phyloP scores from a whole-genome alignment of 352 stramenopile genomes.

The Phytopythium montanum region DNA sequence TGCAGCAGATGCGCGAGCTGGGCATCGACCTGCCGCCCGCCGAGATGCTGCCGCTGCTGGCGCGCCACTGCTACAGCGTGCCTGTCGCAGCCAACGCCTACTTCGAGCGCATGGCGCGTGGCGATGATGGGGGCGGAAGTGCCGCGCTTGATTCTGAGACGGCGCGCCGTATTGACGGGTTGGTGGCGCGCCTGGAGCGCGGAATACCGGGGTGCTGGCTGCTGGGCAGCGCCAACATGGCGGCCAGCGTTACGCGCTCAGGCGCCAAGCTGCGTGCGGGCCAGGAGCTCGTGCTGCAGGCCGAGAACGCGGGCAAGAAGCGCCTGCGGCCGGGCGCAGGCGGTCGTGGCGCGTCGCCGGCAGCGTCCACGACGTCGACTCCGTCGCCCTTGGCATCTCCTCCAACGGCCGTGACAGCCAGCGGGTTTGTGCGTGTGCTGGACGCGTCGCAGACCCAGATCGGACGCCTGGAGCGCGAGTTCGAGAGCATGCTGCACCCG shows the following conservation, averaged over 20 bases:
- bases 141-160: constrained; percentile 10
- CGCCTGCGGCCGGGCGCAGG: constrained; percentile 29
- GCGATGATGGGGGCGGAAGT: background rate
- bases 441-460: constrained; percentile 46
- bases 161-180: constrained; percentile 14
- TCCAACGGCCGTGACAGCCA: background rate
- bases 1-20: constrained; percentile 72
- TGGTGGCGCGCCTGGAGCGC: constrained; percentile 27
- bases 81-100: constrained; percentile 62
- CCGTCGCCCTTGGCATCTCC: background rate
- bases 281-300: constrained; percentile 52
- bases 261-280: constrained; percentile 33
- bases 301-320: constrained; percentile 73
- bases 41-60: constrained; percentile 50
- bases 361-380: constrained; percentile 5
- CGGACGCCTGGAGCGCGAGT: constrained; percentile 51
- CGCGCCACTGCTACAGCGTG: constrained; percentile 76
- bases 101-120: constrained; percentile 54
- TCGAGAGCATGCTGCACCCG: constrained; percentile 57
- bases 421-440: constrained; percentile 54
- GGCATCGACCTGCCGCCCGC: constrained; percentile 60
- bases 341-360: background rate
- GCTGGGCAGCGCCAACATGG: constrained; percentile 42
- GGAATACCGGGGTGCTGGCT: constrained; percentile 24
- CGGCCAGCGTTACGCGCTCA: constrained; percentile 43